These are phyloP conservation scores for Cladosporium sp. DNA, from an alignment of 2,329 filamentous ascomycete species.

Conservation along the genomic window DNA sequence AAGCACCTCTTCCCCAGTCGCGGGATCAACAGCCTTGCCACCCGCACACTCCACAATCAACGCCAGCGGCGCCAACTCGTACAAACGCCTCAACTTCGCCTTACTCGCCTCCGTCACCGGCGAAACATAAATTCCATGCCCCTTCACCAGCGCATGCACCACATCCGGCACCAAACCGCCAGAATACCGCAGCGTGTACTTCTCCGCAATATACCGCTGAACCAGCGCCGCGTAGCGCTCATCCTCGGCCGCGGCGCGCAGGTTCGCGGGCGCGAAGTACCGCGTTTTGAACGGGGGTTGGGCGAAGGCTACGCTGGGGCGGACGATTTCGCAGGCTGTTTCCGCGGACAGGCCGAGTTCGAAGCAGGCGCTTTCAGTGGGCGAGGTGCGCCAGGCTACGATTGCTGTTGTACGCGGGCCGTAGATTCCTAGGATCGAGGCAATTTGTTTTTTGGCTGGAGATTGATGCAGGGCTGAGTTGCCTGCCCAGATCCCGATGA, in stretches of 20 bases:
- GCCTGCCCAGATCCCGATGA: constrained; percentile 52
- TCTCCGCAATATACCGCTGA: constrained; percentile 45
- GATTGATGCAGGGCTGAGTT: constrained; percentile 22
- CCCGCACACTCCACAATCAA: constrained; percentile 58
- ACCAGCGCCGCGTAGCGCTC: constrained; percentile 48
- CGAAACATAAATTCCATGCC: constrained; percentile 57
- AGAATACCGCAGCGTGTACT: constrained; percentile 57
- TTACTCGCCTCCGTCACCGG: constrained; percentile 49
- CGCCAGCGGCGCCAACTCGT: constrained; percentile 57
- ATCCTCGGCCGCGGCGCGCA: constrained; percentile 53
- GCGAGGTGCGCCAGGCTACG: constrained; percentile 47
- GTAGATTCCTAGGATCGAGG: constrained; percentile 31
- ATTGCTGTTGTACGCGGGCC: constrained; percentile 41
- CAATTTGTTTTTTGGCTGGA: constrained; percentile 26
- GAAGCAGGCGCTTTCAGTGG: constrained; percentile 43
- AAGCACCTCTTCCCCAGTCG: constrained; percentile 4
- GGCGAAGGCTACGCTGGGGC: constrained; percentile 37
- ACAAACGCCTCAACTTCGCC: constrained; percentile 56
- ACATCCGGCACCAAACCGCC: constrained; percentile 60
- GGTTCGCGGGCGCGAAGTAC: constrained; percentile 60
- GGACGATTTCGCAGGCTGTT: constrained; percentile 37
- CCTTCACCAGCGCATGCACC: constrained; percentile 55
- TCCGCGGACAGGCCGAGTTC: constrained; percentile 43
- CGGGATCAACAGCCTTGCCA: constrained; percentile 51
- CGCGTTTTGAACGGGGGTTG: constrained; percentile 42